Conservation (phyloP, 2,329 filamentous ascomycete genomes). For the Neofusicoccum parvum region DNA sequence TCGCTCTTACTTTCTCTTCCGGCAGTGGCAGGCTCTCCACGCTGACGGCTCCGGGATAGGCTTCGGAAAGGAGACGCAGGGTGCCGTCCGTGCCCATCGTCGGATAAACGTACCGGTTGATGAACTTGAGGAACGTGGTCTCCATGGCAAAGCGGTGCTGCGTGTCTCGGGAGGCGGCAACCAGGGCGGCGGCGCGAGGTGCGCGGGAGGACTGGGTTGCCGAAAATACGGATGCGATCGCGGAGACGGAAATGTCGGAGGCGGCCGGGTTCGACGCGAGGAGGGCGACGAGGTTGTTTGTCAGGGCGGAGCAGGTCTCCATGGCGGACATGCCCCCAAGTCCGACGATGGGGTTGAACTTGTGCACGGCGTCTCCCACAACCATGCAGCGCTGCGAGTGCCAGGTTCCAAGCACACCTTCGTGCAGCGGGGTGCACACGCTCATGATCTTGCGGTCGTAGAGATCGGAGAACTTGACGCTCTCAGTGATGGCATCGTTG, state of each 20-base stretch:
- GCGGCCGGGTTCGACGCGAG: background rate
- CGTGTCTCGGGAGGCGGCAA: background rate
- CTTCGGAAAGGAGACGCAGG: background rate
- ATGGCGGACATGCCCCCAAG: background rate
- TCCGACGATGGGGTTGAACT: conserved; percentile 12
- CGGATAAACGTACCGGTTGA: background rate
- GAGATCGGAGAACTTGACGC: background rate
- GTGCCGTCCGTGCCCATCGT: background rate
- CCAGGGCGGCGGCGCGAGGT: background rate
- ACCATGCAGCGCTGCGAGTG: background rate
- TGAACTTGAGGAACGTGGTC: background rate
- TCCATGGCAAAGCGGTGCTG: conserved; percentile 7
- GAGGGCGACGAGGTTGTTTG: background rate
- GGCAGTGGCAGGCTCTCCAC: background rate
- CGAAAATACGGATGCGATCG: background rate
- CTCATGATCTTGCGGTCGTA: background rate
- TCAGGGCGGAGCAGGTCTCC: background rate
- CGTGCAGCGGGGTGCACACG: conserved; percentile 1
- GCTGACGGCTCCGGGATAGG: background rate
- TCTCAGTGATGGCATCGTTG: background rate
- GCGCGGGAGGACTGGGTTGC: background rate
- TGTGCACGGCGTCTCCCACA: conserved; percentile 10
- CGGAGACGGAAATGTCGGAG: background rate
- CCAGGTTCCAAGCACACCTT: background rate
- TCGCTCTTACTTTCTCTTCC: background rate